A percentile compares a stretch with the other conserved stretches of the same genome.
phyloP scores from a whole-genome alignment of 2,329 filamentous ascomycete genomes.

The Neofusicoccum ribis region DNA sequence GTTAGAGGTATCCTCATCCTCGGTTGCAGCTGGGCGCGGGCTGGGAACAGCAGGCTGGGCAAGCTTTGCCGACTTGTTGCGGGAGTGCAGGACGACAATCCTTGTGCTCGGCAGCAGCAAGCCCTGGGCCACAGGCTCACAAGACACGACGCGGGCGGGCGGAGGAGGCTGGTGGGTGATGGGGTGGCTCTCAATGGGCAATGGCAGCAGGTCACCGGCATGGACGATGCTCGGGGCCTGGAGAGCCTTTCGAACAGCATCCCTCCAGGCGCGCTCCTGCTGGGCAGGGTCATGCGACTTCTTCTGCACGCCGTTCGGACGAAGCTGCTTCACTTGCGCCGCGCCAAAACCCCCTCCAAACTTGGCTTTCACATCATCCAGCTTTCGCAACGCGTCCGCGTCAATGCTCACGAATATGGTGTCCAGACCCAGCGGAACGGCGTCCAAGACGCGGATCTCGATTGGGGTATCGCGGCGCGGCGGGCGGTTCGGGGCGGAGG shows the following conservation, averaged over 20 bases:
- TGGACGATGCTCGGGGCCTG: slow-evolving; percentile 75
- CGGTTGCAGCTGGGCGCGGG: slow-evolving; percentile 56
- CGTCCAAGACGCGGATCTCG: slow-evolving; percentile 80
- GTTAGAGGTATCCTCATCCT: slow-evolving; percentile 77
- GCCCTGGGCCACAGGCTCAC: slow-evolving; percentile 91
- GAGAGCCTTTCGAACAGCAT: slow-evolving; percentile 69
- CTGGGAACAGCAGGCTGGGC: slow-evolving; percentile 44
- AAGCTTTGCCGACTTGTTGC: slow-evolving; percentile 51
- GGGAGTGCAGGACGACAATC: slow-evolving; percentile 73
- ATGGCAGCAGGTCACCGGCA: slow-evolving; percentile 75
- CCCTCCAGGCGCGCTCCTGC: slow-evolving; percentile 38
- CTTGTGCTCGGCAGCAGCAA: slow-evolving; percentile 74
- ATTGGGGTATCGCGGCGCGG: slow-evolving; percentile 74
- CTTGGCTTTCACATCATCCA: slow-evolving; percentile 80
- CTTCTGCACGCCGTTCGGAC: slow-evolving; percentile 34
- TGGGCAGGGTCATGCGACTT: slow-evolving; percentile 21
- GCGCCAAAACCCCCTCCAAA: slow-evolving; percentile 66
- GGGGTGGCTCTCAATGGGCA: slow-evolving; percentile 75
- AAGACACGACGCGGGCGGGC: slow-evolving; percentile 86
- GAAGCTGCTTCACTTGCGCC: slow-evolving; percentile 13
- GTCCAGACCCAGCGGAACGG: slow-evolving; percentile 76
- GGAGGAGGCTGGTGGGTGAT: slow-evolving; percentile 82
- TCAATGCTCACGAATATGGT: slow-evolving; percentile 86
- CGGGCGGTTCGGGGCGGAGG: slow-evolving; percentile 73
- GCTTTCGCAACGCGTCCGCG: slow-evolving; percentile 72